A percentile compares a stretch with the other conserved stretches of the same genome.
Conservation (phyloP, 192 early-diverging fungal genomes). For the Coemansia sp. region DNA sequence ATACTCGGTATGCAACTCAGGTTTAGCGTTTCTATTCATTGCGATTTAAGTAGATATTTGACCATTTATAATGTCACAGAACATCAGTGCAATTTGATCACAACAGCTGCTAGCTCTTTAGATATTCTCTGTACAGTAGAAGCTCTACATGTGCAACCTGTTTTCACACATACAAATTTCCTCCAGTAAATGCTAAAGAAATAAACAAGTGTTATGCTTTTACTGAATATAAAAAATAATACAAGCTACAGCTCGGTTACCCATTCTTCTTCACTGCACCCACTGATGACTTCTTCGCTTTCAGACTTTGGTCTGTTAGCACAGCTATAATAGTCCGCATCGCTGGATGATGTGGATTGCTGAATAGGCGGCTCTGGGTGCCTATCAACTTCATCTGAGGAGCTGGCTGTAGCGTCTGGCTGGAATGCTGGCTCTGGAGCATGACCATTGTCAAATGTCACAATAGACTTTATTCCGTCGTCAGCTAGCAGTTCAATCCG, state of each 20-base stretch:
- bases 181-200: too few species aligned
- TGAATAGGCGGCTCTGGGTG: slow-evolving; percentile 11
- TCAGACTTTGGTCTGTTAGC: slow-evolving; percentile 9
- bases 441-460: slow-evolving; percentile 44
- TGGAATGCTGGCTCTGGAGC: slow-evolving; percentile 12
- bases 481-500: slow-evolving; percentile 42
- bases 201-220: too few species aligned
- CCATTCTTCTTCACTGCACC: slow-evolving; percentile 42
- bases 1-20: slow-evolving; percentile 24
- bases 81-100: too few species aligned
- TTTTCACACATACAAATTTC: not conserved
- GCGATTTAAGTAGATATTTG: too few species aligned
- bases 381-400: not conserved
- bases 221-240: too few species aligned
- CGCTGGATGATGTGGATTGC: slow-evolving; percentile 1
- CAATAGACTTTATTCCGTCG: slow-evolving; percentile 36
- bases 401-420: not conserved
- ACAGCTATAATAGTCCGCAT: not conserved
- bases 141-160: too few species aligned
- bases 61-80: too few species aligned
- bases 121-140: too few species aligned
- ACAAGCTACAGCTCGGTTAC: slow-evolving; percentile 32
- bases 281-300: slow-evolving; percentile 22
- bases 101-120: too few species aligned
- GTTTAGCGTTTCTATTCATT: slow-evolving; percentile 13